Conservation (phyloP, 331 rosid genomes). For the Phaseolus coccineus region DNA sequence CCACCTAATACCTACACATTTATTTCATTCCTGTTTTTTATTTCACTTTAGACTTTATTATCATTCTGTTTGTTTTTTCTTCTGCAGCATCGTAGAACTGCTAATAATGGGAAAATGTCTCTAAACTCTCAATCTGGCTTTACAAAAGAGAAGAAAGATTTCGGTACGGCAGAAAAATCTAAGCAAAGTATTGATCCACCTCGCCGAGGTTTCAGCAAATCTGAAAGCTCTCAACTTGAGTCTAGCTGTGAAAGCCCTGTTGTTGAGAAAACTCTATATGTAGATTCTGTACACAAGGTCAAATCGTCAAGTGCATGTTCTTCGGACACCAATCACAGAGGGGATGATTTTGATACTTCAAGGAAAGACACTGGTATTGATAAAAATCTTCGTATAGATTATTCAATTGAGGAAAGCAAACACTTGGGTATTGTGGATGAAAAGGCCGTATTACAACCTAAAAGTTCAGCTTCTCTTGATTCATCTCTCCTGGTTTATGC, state of each 20-base stretch:
- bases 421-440: conserved; percentile 47
- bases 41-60: conserved; percentile 32
- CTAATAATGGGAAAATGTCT: conserved; percentile 46
- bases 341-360: conserved; percentile 45
- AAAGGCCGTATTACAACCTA: conserved; percentile 41
- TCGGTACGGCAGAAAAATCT: conserved; percentile 45
- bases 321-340: conserved; percentile 40
- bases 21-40: background rate
- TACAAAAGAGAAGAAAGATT: conserved; percentile 49
- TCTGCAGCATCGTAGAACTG: conserved; percentile 58
- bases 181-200: conserved; percentile 50
- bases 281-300: conserved; percentile 67
- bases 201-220: conserved; percentile 50
- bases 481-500: conserved; percentile 45
- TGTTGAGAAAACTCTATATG: conserved; percentile 83
- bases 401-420: conserved; percentile 55
- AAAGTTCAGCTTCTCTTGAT: conserved; percentile 52
- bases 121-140: conserved; percentile 43
- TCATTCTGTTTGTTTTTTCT: conserved; percentile 29
- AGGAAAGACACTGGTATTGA: conserved; percentile 43
- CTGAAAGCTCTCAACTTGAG: conserved; percentile 49
- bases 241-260: conserved; percentile 59
- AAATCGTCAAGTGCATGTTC: conserved; percentile 60
- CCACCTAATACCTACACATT: conserved; percentile 4
- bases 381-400: conserved; percentile 46